A percentile compares a stretch with the other conserved stretches of the same genome.
phyloP scores from a whole-genome alignment of 306 rosid species.

The Citrullus amarus region DNA sequence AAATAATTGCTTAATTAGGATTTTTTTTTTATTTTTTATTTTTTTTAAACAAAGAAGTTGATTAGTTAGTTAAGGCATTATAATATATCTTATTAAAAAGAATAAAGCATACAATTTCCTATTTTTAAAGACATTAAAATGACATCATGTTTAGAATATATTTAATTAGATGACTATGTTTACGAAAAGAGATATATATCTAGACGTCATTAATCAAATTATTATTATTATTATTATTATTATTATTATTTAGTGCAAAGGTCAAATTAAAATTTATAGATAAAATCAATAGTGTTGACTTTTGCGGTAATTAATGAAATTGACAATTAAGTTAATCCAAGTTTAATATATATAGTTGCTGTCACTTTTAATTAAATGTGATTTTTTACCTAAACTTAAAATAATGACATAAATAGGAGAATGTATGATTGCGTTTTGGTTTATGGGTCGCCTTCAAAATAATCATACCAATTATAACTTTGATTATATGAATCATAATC shows the following conservation, averaged over 20 bases:
- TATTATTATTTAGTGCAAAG: no score
- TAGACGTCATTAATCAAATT: background rate
- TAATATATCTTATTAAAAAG: no score
- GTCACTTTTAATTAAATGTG: background rate
- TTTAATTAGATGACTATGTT: background rate
- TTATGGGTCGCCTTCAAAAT: slow-evolving; percentile 17
- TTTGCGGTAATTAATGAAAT: background rate
- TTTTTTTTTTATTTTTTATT: no score
- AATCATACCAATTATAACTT: slow-evolving; percentile 14
- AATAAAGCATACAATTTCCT: no score
- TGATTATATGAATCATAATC: slow-evolving; percentile 14
- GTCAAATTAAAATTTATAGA: background rate
- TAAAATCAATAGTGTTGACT: background rate
- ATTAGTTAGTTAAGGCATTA: no score
- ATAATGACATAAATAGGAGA: slow-evolving; percentile 1
- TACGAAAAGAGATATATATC: background rate
- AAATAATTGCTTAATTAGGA: no score
- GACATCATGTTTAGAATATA: background rate
- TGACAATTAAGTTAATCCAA: background rate
- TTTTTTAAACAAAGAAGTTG: no score
- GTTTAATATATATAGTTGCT: background rate
- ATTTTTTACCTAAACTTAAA: background rate
- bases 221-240: no score
- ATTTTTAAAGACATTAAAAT: background rate
- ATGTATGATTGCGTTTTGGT: slow-evolving; percentile 22